Percentiles rank a stretch among this genome's conserved stretches.
Conservation (phyloP, 2,329 filamentous ascomycete genomes). For the Penicillium griseofulvum region DNA sequence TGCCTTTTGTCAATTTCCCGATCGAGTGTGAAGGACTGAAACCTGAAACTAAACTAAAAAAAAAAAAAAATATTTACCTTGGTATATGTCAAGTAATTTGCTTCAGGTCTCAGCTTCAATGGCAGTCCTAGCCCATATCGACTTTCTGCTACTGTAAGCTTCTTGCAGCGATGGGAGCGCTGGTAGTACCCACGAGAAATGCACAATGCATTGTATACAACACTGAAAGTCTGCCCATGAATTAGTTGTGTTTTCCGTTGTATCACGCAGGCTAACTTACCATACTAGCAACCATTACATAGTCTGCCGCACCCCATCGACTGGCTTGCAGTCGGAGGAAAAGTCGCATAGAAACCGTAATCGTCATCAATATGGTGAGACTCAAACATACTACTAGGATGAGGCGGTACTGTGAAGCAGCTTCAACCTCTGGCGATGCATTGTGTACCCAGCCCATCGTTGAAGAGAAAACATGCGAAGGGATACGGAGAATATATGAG, state of each 20-base stretch:
- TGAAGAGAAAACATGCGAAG: neutral
- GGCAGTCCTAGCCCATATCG: conserved; percentile 55
- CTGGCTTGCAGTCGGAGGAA: conserved; percentile 44
- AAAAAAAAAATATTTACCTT: conserved; percentile 20
- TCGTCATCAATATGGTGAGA: conserved; percentile 46
- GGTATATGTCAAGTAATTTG: conserved; percentile 47
- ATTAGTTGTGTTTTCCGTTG: neutral
- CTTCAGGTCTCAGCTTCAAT: conserved; percentile 43
- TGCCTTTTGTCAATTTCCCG: neutral
- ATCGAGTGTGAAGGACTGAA: no score
- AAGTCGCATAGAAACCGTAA: conserved; percentile 44
- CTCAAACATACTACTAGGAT: conserved; percentile 52
- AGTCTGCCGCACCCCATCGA: conserved; percentile 52
- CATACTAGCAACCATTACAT: conserved; percentile 38
- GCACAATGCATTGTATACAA: conserved; percentile 52
- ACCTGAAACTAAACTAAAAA: neutral
- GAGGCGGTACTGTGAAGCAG: conserved; percentile 48
- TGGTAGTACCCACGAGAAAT: conserved; percentile 46
- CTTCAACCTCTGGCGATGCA: conserved; percentile 49
- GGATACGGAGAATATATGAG: neutral
- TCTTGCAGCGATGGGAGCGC: neutral
- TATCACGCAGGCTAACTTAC: conserved; percentile 18
- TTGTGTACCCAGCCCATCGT: conserved; percentile 54
- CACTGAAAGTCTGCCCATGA: conserved; percentile 45
- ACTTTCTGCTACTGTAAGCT: conserved; percentile 44